Conservation (phyloP, 495 filamentous ascomycete species). For the Penicillium lividum region DNA sequence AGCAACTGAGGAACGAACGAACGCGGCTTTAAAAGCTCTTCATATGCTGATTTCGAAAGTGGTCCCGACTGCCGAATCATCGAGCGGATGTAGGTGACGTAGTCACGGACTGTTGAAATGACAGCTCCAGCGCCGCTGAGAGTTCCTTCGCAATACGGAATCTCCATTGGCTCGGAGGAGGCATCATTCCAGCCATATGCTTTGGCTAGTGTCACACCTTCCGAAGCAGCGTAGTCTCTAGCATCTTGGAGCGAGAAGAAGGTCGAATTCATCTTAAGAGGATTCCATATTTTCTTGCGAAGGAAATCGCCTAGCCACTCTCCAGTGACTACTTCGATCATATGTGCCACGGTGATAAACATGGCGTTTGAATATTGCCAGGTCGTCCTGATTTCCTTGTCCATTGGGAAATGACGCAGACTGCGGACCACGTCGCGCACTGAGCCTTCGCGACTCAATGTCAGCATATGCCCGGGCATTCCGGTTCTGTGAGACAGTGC, state of each 20-base stretch:
- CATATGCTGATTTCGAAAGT: slow-evolving; percentile 31
- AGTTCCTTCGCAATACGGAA: slow-evolving; percentile 9
- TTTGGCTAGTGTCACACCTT: background rate
- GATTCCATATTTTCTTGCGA: background rate
- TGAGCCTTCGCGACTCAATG: background rate
- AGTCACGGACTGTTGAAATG: slow-evolving; percentile 54
- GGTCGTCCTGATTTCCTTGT: slow-evolving; percentile 31
- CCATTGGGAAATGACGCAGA: slow-evolving; percentile 41
- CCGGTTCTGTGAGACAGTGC: slow-evolving; percentile 53
- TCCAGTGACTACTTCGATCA: slow-evolving; percentile 44
- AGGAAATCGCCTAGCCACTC: slow-evolving; percentile 39
- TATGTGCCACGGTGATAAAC: slow-evolving; percentile 46
- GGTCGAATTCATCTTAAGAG: background rate
- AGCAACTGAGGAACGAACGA: slow-evolving; percentile 22
- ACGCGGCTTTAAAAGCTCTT: slow-evolving; percentile 37
- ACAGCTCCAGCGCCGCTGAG: slow-evolving; percentile 54
- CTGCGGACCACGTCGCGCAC: slow-evolving; percentile 28
- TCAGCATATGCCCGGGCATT: slow-evolving; percentile 36
- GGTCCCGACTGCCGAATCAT: slow-evolving; percentile 32
- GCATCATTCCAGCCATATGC: slow-evolving; percentile 40
- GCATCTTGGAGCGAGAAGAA: background rate
- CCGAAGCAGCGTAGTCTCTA: background rate
- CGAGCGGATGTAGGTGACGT: slow-evolving; percentile 50
- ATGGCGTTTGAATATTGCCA: slow-evolving; percentile 55
- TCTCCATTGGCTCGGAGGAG: background rate